Percentiles rank a stretch among this genome's conserved stretches.
Evolutionary conservation across 306 rosid species (phyloP).

Genomic region (Trifolium dubium): DNA sequence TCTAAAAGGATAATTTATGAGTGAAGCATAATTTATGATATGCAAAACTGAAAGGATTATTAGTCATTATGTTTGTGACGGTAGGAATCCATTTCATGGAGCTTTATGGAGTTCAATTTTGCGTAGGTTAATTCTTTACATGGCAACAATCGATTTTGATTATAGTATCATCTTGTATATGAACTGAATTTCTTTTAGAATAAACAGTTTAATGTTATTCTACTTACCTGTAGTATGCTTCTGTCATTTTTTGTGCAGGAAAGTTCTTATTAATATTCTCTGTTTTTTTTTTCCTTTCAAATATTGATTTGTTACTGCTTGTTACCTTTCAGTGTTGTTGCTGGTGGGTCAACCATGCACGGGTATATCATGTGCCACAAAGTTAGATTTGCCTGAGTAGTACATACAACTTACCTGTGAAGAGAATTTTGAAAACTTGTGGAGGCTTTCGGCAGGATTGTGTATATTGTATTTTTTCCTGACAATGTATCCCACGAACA

Average conservation of each 20-base stretch:
- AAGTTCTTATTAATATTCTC: conserved; percentile 12
- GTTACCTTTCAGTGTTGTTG: conserved; percentile 57
- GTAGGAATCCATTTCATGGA: conserved; percentile 13
- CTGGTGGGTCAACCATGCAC: conserved; percentile 49
- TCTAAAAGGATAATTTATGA: neutral
- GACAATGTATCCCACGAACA: conserved; percentile 87
- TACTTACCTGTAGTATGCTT: conserved; percentile 15
- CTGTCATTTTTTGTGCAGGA: conserved; percentile 17
- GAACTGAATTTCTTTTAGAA: conserved; percentile 1
- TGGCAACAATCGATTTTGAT: neutral
- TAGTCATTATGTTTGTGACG: conserved; percentile 12
- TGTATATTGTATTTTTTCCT: conserved; percentile 97
- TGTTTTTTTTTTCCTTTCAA: conserved; percentile 10
- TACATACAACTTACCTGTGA: conserved; percentile 60
- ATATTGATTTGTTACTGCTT: conserved; percentile 37
- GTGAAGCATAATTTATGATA: neutral
- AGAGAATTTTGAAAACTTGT: conserved; percentile 64
- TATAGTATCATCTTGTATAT: neutral
- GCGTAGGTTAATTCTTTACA: neutral
- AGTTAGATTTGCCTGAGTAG: conserved; percentile 57
- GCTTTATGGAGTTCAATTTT: conserved; percentile 8
- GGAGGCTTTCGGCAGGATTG: conserved; percentile 94
- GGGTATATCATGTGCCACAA: conserved; percentile 48
- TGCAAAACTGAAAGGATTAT: conserved; percentile 18
- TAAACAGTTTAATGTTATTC: conserved; percentile 22